A percentile compares a stretch with the other conserved stretches of the same genome.
These are phyloP conservation scores for Aureobasidium sp. DNA, from an alignment of 2,329 filamentous ascomycete genomes.

Conservation along the genomic window DNA sequence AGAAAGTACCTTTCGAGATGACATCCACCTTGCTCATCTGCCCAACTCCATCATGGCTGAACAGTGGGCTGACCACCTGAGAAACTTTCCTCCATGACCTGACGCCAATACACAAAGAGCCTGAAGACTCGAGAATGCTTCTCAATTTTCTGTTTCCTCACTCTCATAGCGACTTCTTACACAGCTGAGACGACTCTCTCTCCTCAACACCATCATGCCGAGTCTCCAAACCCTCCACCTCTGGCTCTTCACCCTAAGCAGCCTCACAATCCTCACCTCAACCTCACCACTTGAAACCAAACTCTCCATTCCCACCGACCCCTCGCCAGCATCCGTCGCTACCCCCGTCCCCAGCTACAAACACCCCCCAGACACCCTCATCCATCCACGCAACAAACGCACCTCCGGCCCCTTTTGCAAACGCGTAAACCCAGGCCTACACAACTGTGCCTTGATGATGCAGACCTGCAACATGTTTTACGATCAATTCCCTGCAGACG, in stretches of 20 bases:
- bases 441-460: neutral
- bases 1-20: neutral
- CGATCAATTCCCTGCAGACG: neutral
- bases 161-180: too few species aligned
- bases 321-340: neutral
- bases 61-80: neutral
- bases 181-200: too few species aligned
- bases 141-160: neutral
- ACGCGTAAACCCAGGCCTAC: neutral
- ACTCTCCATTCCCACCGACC: neutral
- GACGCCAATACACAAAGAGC: neutral
- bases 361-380: neutral
- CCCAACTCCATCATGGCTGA: neutral
- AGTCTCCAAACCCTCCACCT: neutral
- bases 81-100: neutral
- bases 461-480: neutral
- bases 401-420: neutral
- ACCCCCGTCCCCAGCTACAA: neutral
- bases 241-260: neutral
- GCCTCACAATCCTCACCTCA: neutral
- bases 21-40: neutral
- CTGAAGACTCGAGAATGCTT: neutral
- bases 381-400: neutral
- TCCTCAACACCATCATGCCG: neutral
- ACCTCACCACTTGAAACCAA: neutral